Percentiles rank a stretch among this genome's conserved stretches.
These are phyloP conservation scores for Trypethelium eluteriae DNA, from an alignment of 495 filamentous ascomycete species.

Conservation along the genomic window DNA sequence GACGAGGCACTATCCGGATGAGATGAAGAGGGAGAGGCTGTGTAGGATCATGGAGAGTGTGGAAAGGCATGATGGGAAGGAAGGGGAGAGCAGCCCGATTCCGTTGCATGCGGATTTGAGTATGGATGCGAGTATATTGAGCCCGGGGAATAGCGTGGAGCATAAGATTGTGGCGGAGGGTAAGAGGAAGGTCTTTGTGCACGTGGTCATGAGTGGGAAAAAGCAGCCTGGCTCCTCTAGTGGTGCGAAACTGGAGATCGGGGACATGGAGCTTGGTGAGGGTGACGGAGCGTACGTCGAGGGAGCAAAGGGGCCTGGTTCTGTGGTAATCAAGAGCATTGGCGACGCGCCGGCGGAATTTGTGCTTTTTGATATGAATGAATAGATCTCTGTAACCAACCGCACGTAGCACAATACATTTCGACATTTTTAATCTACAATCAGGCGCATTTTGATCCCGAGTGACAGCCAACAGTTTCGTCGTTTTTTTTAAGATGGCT, in stretches of 20 bases:
- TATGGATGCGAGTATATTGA: conserved; percentile 61
- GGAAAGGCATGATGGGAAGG: conserved; percentile 47
- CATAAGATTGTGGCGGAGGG: conserved; percentile 52
- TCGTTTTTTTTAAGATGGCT: too few species aligned
- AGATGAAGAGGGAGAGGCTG: conserved; percentile 58
- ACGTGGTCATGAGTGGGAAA: conserved; percentile 56
- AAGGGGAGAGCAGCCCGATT: conserved; percentile 59
- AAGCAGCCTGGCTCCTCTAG: conserved; percentile 50
- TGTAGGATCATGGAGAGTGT: conserved; percentile 63
- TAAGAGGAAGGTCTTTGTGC: conserved; percentile 65
- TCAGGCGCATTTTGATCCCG: too few species aligned
- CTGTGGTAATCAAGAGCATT: conserved; percentile 33
- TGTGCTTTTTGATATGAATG: conserved; percentile 37
- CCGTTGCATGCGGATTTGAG: conserved; percentile 73
- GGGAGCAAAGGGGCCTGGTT: conserved; percentile 28
- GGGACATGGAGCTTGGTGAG: conserved; percentile 56
- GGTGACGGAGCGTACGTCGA: conserved; percentile 68
- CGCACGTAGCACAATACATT: too few species aligned
- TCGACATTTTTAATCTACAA: too few species aligned
- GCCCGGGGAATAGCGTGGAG: conserved; percentile 38
- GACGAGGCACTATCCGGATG: conserved; percentile 59
- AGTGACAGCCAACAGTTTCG: too few species aligned
- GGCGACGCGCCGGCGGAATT: conserved; percentile 36
- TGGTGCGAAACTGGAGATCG: conserved; percentile 57
- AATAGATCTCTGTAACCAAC: neutral